A percentile compares a stretch with the other conserved stretches of the same genome.
These are phyloP conservation scores for Hortaea werneckii DNA, from an alignment of 2,329 filamentous ascomycete genomes.

Conservation along the genomic window DNA sequence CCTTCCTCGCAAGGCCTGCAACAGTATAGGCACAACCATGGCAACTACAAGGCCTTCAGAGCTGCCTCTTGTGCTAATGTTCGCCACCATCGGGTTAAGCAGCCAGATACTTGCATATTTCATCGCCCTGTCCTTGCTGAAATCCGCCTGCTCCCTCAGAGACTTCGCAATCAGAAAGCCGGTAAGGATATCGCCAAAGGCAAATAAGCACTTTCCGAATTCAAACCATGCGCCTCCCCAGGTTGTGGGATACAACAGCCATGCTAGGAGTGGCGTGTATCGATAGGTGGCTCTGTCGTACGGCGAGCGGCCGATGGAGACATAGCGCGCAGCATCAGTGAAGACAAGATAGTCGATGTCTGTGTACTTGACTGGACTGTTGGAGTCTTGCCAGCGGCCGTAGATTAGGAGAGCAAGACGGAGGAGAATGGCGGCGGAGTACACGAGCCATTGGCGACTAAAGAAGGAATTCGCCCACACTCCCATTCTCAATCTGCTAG, in stretches of 20 bases:
- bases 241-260: constrained; percentile 75
- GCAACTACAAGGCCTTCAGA: constrained; percentile 84
- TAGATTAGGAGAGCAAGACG: constrained; percentile 70
- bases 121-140: constrained; percentile 46
- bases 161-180: constrained; percentile 64
- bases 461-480: neutral
- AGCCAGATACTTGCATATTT: constrained; percentile 83
- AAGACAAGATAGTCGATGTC: constrained; percentile 99
- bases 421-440: constrained; percentile 46
- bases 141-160: constrained; percentile 35
- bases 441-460: constrained; percentile 22
- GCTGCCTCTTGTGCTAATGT: constrained; percentile 89
- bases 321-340: constrained; percentile 80
- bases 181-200: constrained; percentile 69
- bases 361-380: constrained; percentile 91
- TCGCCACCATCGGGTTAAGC: constrained; percentile 95
- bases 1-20: constrained; percentile 61
- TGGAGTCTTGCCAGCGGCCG: constrained; percentile 82
- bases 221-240: constrained; percentile 58
- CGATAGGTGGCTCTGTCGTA: constrained; percentile 91
- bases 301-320: constrained; percentile 58
- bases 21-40: constrained; percentile 71
- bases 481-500: too few relatives aligned
- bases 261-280: constrained; percentile 88
- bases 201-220: constrained; percentile 81